Conservation (phyloP, 2,329 filamentous ascomycete genomes). For the Aspergillus sclerotialis region DNA sequence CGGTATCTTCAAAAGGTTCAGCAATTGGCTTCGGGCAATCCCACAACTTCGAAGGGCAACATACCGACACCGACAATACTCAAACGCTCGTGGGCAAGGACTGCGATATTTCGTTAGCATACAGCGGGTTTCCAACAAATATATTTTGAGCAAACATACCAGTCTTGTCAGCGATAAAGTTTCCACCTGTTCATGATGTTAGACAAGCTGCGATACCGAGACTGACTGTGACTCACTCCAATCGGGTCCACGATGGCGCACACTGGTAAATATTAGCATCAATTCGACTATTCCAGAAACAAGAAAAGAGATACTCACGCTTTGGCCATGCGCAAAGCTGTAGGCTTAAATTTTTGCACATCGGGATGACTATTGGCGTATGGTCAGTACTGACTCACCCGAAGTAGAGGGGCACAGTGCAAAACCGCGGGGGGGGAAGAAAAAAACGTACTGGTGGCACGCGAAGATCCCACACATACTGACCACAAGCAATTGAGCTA, state of each 20-base stretch:
- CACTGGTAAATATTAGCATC: constrained; percentile 48
- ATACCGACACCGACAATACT: constrained; percentile 94
- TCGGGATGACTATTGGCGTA: constrained; percentile 62
- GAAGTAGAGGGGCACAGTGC: constrained; percentile 2
- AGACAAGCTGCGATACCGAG: constrained; percentile 14
- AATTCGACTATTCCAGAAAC: constrained; percentile 4
- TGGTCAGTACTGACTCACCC: constrained; percentile 15
- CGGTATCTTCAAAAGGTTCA: constrained; percentile 59
- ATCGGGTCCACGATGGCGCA: constrained; percentile 94
- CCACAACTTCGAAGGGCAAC: constrained; percentile 22
- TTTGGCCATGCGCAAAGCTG: constrained; percentile 86
- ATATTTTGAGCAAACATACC: constrained; percentile 52
- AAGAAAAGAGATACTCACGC: constrained; percentile 56
- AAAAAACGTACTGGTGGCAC: constrained; percentile 70
- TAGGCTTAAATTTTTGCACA: constrained; percentile 94
- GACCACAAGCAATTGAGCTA: constrained; percentile 27
- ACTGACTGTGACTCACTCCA: constrained; percentile 68
- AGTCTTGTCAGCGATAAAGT: constrained; percentile 80
- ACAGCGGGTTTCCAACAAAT: constrained; percentile 3
- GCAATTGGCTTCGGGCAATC: constrained; percentile 2
- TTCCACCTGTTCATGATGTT: constrained; percentile 61
- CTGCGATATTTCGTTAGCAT: constrained; percentile 41
- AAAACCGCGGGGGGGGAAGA: constrained; percentile 4
- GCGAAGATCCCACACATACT: constrained; percentile 97
- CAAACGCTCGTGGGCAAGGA: constrained; percentile 94